These are phyloP conservation scores for Cronartium quercuum DNA, from an alignment of 1,284 basidiomycete species.

Conservation along the genomic window DNA sequence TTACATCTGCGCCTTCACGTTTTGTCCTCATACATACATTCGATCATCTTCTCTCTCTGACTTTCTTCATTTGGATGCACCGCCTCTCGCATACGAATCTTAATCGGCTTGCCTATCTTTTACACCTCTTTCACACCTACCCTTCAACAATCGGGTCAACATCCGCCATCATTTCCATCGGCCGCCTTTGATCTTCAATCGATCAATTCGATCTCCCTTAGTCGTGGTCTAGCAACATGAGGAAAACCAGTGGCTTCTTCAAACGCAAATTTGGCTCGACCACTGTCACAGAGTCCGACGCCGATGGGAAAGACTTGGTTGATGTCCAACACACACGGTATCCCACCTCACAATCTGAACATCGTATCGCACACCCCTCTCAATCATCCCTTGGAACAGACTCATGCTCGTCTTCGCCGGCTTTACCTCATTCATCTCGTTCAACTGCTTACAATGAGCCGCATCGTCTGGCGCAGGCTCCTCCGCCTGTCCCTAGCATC, in stretches of 20 bases:
- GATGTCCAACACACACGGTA: neutral
- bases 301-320: neutral
- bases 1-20: no score
- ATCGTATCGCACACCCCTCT: neutral
- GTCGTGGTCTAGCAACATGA: slow-evolving; percentile 13
- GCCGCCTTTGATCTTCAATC: no score
- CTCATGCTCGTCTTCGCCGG: neutral
- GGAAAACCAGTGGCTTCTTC: slow-evolving; percentile 35
- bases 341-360: neutral
- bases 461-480: neutral
- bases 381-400: neutral
- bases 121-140: no score
- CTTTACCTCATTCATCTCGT: neutral
- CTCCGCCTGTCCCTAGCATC: slow-evolving; percentile 32
- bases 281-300: neutral
- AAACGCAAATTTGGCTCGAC: slow-evolving; percentile 14
- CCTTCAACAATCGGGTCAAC: no score
- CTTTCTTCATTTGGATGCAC: neutral
- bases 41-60: neutral
- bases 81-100: neutral
- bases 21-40: no score
- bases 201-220: neutral
- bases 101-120: no score
- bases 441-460: neutral
- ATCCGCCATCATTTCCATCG: no score